These are phyloP conservation scores for Wickerhamomyces strasburgensis DNA, from an alignment of 805 yeast genomes.

Conservation along the genomic window DNA sequence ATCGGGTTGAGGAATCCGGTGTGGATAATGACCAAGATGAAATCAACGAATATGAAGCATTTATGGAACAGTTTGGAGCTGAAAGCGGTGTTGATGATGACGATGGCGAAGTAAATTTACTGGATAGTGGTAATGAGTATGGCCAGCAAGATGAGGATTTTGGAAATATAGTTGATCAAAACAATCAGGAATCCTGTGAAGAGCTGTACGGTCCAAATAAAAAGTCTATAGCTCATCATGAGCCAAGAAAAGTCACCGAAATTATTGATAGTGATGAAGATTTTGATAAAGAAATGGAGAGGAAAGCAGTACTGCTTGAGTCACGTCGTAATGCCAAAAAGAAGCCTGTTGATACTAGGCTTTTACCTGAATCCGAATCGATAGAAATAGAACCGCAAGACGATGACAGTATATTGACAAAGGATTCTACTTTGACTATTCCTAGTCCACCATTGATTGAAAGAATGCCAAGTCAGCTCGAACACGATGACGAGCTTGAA, in stretches of 20 bases:
- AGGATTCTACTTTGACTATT: too few relatives aligned
- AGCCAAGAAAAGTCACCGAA: too few relatives aligned
- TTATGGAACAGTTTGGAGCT: conserved; percentile 17
- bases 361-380: too few relatives aligned
- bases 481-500: conserved; percentile 18
- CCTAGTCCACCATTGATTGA: too few relatives aligned
- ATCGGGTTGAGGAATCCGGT: conserved; percentile 8
- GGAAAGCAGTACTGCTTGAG: too few relatives aligned
- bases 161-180: conserved; percentile 1
- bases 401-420: too few relatives aligned
- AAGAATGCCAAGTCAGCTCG: conserved; percentile 5
- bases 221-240: too few relatives aligned
- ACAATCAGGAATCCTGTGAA: too few relatives aligned
- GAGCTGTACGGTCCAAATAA: too few relatives aligned
- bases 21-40: conserved; percentile 6
- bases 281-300: background rate
- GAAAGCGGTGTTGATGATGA: conserved; percentile 3
- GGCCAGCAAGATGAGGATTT: conserved; percentile 31
- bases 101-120: conserved; percentile 5
- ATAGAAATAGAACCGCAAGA: too few relatives aligned
- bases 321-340: too few relatives aligned
- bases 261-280: background rate
- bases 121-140: background rate
- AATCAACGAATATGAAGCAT: conserved; percentile 22
- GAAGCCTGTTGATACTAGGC: too few relatives aligned